Evolutionary conservation across 2,329 filamentous ascomycete genomes (phyloP).

Genomic region (Fusarium coicis): DNA sequence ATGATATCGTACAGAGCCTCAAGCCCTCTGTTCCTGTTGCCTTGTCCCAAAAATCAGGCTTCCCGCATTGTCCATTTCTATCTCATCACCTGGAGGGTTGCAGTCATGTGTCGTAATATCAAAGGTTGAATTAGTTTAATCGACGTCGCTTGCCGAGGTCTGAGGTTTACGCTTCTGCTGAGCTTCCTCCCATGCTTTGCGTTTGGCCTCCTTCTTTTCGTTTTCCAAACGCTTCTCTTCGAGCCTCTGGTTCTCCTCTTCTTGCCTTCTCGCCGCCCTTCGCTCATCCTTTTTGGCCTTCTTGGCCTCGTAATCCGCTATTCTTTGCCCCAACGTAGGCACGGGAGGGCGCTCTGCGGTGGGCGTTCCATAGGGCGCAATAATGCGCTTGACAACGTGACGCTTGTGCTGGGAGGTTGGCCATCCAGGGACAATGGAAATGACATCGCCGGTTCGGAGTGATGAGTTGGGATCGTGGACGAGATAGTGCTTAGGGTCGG

Average conservation of each 20-base stretch:
- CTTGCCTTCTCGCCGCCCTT: slow-evolving; percentile 50
- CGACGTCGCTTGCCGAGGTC: slow-evolving; percentile 24
- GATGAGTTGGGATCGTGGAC: slow-evolving; percentile 84
- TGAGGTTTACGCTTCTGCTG: slow-evolving; percentile 33
- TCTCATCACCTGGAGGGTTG: not conserved
- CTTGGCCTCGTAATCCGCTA: slow-evolving; percentile 64
- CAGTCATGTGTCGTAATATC: slow-evolving; percentile 4
- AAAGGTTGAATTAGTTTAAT: slow-evolving; percentile 13
- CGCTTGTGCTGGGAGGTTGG: slow-evolving; percentile 73
- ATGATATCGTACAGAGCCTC: slow-evolving; percentile 37
- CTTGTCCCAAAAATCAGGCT: not conserved
- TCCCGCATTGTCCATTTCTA: slow-evolving; percentile 1
- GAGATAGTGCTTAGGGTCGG: slow-evolving; percentile 71
- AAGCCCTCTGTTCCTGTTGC: not conserved
- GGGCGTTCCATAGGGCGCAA: slow-evolving; percentile 73
- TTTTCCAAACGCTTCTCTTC: slow-evolving; percentile 43
- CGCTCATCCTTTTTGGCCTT: slow-evolving; percentile 68
- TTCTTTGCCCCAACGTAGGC: slow-evolving; percentile 71
- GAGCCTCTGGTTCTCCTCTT: slow-evolving; percentile 37
- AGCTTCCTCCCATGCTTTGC: slow-evolving; percentile 38
- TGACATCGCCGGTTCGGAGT: slow-evolving; percentile 78
- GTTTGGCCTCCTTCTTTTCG: slow-evolving; percentile 41
- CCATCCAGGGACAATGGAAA: slow-evolving; percentile 75
- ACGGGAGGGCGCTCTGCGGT: slow-evolving; percentile 73
- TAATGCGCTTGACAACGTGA: slow-evolving; percentile 79